Conservation (phyloP, 306 rosid genomes). For the Malus orientalis region DNA sequence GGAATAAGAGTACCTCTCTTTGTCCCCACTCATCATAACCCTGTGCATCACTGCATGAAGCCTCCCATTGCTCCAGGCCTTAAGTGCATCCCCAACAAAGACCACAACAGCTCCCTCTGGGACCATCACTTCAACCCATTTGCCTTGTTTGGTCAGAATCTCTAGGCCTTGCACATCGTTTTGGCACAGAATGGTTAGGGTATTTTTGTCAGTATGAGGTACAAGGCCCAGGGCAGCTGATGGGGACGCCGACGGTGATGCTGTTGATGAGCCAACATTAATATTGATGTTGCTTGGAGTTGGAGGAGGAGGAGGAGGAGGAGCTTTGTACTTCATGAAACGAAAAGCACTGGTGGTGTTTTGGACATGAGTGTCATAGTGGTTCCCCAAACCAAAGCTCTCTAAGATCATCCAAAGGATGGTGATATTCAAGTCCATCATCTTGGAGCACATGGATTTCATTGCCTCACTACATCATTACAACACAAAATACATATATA, state of each 20-base stretch:
- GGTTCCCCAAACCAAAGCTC: conserved; percentile 26
- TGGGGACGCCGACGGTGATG: background rate
- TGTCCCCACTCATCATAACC: conserved; percentile 30
- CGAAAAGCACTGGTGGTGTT: conserved; percentile 10
- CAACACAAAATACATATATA: background rate
- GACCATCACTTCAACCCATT: conserved; percentile 27
- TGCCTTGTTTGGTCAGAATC: conserved; percentile 32
- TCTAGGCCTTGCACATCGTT: conserved; percentile 46
- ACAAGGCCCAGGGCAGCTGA: conserved; percentile 4
- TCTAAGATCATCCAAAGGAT: conserved; percentile 34
- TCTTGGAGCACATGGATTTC: conserved; percentile 20
- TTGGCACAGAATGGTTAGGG: conserved; percentile 32
- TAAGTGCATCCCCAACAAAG: conserved; percentile 39
- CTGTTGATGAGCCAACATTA: background rate
- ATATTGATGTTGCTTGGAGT: background rate
- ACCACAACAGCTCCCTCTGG: conserved; percentile 22
- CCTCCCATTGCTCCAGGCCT: conserved; percentile 58
- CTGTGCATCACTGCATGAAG: conserved; percentile 37
- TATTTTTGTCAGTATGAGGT: conserved; percentile 42
- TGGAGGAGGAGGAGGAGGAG: conserved; percentile 4
- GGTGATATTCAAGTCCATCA: conserved; percentile 14
- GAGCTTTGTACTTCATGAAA: conserved; percentile 32
- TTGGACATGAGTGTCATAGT: conserved; percentile 19
- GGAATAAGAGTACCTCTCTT: conserved; percentile 34
- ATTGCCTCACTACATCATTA: conserved; percentile 23